These are phyloP conservation scores for Solanum virginianum DNA, from an alignment of 257 asterid genomes.

Conservation along the genomic window DNA sequence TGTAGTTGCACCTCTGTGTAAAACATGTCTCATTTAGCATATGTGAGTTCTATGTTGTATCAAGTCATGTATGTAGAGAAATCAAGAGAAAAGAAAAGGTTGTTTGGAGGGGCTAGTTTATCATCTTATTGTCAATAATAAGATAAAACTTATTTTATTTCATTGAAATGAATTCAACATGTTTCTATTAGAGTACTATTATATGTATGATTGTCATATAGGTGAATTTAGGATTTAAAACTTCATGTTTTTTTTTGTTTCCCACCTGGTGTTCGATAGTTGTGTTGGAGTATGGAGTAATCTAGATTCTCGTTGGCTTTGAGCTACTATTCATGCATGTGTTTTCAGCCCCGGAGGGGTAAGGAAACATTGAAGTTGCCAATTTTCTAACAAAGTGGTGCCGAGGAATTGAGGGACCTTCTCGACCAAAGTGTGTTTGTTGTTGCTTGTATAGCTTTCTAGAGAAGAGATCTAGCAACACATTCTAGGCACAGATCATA, in stretches of 20 bases:
- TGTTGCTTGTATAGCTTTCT: too few relatives aligned
- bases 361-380: too few relatives aligned
- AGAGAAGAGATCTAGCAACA: too few relatives aligned
- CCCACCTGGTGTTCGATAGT: too few relatives aligned
- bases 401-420: too few relatives aligned
- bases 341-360: too few relatives aligned
- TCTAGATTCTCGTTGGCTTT: too few relatives aligned
- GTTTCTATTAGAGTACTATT: not conserved
- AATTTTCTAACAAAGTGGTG: too few relatives aligned
- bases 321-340: too few relatives aligned
- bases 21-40: not conserved
- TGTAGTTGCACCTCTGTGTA: slow-evolving; percentile 41
- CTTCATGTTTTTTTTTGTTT: too few relatives aligned
- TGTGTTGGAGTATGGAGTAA: too few relatives aligned
- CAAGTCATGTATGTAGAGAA: not conserved
- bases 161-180: not conserved
- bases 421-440: not conserved
- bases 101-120: not conserved
- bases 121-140: not conserved
- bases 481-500: too few relatives aligned
- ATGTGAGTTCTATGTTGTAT: not conserved
- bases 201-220: not conserved
- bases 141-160: not conserved
- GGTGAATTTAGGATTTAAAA: not conserved
- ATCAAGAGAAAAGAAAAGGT: not conserved